Evolutionary conservation across 371 early-diverging fungal species (phyloP), one percentile per base, ranked within the genome.

Genomic region (Blakeslea trispora): DNA sequence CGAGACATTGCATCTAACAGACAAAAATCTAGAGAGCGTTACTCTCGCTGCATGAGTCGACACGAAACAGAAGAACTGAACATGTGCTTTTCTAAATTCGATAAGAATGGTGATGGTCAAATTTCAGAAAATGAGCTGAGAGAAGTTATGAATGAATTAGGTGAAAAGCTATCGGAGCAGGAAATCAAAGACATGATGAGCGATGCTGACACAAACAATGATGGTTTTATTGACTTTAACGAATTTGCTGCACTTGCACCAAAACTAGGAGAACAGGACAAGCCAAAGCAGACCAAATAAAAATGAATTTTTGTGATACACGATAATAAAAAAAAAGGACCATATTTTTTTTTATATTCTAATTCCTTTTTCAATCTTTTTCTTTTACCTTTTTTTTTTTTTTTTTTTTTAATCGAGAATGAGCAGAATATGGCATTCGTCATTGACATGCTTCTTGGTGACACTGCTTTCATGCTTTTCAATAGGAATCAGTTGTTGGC

Each of bases 161-260:
- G 88, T 4, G 89, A 91, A 55, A 71, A 78, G 24, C 56, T 92
- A 56, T 85, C 82, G 9, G 83, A 86, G 34, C 81, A 87, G 54
- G 92, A 92, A 55, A 64, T 93, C 23, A 82, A 82, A 50, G 91
- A 89, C 52, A 91, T 93, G 92, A 91, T 93, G 64, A 79, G 82
- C 15, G 91, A 90, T 61, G 91, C 88, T 5, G 92, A 91, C 65
- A 68, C 75, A 31, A 88, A 91, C 58, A 83, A 84, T 2, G 88
- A 90, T 64, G 90, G 89, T 4, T 81, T 68, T 50, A 72, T 84
- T 56, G 76, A 78, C 44, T 77, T 81, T 59, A 71, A 74, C 11
- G 85, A 84, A 55, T 84, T 91, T 57, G 69, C 81, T 41, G 70
- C 79, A 6, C 70, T 90, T 7, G 75, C 88, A 70, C 79, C 76